A percentile compares a stretch with the other conserved stretches of the same genome.
Evolutionary conservation across 1,284 basidiomycete genomes (phyloP).

Genomic region (Cutaneotrichosporon cyanovorans): DNA sequence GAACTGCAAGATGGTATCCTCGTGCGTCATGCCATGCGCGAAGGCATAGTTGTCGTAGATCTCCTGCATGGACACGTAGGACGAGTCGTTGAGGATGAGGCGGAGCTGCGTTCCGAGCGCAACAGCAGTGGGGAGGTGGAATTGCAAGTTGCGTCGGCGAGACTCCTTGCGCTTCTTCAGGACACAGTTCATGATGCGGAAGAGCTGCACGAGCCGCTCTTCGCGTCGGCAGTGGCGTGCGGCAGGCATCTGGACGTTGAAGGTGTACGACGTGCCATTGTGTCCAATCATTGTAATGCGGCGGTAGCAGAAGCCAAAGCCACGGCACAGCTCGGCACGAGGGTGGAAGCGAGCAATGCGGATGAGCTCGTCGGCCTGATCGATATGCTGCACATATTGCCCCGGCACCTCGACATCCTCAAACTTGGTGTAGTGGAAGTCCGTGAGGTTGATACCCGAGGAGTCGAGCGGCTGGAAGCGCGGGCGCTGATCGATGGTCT

Average conservation of each 20-base stretch:
- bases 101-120: conserved; percentile 79
- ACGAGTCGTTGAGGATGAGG: conserved; percentile 82
- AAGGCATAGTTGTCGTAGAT: conserved; percentile 88
- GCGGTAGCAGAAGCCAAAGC: conserved; percentile 77
- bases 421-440: conserved; percentile 97
- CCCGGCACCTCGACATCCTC: conserved; percentile 98
- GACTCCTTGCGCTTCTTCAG: conserved; percentile 84
- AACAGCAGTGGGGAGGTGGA: conserved; percentile 83
- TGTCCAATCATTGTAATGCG: conserved; percentile 87
- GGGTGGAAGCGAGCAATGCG: conserved; percentile 86
- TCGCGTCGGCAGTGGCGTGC: conserved; percentile 83
- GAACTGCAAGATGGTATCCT: conserved; percentile 78
- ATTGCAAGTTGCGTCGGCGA: conserved; percentile 80
- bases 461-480: conserved; percentile 80
- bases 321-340: conserved; percentile 80
- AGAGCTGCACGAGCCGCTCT: conserved; percentile 84
- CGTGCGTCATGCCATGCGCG: conserved; percentile 66
- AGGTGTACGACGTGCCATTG: conserved; percentile 80
- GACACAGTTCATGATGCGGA: conserved; percentile 86
- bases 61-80: conserved; percentile 85
- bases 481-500: conserved; percentile 71
- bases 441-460: conserved; percentile 86
- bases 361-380: conserved; percentile 85
- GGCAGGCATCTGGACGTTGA: conserved; percentile 85
- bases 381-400: conserved; percentile 94